These are phyloP conservation scores for Ogataea parapolymorpha DNA, from an alignment of 805 yeast species.

Conservation along the genomic window DNA sequence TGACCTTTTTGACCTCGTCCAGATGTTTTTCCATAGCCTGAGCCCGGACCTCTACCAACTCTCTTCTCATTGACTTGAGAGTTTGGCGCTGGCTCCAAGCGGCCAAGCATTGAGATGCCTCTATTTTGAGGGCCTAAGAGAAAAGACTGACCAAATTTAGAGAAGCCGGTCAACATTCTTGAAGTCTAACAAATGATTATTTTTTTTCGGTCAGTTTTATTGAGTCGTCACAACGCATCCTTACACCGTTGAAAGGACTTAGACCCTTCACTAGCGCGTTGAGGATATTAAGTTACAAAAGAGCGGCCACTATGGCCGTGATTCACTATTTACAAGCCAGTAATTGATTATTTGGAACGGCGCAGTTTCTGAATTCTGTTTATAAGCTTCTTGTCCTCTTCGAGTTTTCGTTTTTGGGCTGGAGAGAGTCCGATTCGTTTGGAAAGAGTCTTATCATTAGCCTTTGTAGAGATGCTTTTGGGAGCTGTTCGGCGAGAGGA, in stretches of 20 bases:
- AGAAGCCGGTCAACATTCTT: conserved; percentile 2
- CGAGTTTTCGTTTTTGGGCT: not conserved
- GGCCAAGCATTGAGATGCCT: conserved; percentile 47
- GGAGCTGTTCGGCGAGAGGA: not conserved
- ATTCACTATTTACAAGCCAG: too few species aligned
- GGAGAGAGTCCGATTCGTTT: conserved; percentile 3
- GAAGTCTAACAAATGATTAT: not conserved
- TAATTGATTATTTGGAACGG: too few species aligned
- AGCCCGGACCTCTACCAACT: conserved; percentile 95
- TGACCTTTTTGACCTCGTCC: conserved; percentile 99
- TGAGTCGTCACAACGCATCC: not conserved
- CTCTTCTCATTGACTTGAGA: conserved; percentile 63
- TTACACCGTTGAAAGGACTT: not conserved
- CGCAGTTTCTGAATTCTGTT: not conserved
- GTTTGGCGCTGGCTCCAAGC: conserved; percentile 56
- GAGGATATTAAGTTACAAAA: too few species aligned
- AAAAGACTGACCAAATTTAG: not conserved
- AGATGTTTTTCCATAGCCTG: conserved; percentile 89
- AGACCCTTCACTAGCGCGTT: too few species aligned
- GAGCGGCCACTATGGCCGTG: too few species aligned
- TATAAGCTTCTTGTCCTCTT: conserved; percentile 2
- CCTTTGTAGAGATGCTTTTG: not conserved
- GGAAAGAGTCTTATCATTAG: not conserved
- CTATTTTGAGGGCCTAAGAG: conserved; percentile 23
- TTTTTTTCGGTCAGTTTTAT: not conserved